Conservation (phyloP, 345 rosid genomes). For the Dovyalis caffra region DNA sequence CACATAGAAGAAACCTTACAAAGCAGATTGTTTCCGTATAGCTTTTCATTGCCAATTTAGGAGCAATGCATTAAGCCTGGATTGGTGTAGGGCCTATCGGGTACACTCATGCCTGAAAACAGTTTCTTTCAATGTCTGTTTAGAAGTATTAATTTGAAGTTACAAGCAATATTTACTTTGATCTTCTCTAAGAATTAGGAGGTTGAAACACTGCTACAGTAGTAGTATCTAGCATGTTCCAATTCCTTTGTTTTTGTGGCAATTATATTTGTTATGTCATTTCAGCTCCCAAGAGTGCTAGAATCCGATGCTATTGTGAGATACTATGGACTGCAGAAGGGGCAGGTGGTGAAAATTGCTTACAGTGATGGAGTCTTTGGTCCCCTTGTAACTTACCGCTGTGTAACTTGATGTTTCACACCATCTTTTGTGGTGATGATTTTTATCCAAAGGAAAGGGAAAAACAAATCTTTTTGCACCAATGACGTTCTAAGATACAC, state of each 20-base stretch:
- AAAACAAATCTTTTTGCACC: background rate
- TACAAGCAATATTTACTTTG: background rate
- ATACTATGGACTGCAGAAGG: constrained; percentile 69
- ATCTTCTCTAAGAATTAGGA: background rate
- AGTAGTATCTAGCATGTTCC: too few relatives aligned
- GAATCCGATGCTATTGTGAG: constrained; percentile 49
- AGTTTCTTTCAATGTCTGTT: background rate
- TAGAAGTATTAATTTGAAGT: background rate
- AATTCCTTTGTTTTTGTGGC: background rate
- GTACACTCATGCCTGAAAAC: background rate
- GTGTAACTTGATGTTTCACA: constrained; percentile 30
- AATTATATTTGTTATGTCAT: background rate
- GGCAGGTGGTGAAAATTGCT: constrained; percentile 61
- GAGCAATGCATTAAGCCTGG: too few relatives aligned
- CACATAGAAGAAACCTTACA: too few relatives aligned
- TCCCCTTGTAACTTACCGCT: constrained; percentile 49
- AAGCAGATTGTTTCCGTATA: too few relatives aligned
- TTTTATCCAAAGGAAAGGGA: too few relatives aligned
- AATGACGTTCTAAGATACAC: background rate
- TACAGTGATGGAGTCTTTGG: constrained; percentile 47
- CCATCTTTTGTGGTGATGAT: background rate
- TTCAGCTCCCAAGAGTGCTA: constrained; percentile 67
- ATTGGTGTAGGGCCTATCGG: too few relatives aligned
- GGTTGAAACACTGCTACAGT: background rate
- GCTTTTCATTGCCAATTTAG: too few relatives aligned